Evolutionary conservation across 352 stramenopile species (phyloP), one percentile per base, ranked within the genome.

Genomic region (Phytophthora ohioensis): DNA sequence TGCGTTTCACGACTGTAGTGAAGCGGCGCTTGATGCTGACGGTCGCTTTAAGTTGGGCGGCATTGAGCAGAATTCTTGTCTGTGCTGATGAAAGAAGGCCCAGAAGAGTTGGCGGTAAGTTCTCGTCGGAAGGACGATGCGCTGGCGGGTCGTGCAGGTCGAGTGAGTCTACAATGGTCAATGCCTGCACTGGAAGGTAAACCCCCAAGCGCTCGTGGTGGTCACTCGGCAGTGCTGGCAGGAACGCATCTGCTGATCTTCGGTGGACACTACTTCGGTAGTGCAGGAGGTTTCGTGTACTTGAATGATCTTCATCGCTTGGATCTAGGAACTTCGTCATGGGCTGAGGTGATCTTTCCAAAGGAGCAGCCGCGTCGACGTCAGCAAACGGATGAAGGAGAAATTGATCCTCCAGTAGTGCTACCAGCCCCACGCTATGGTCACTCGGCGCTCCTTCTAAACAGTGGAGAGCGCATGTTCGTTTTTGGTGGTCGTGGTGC

Each of bases 231-330:
- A 0, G 78, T 89, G 45, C 69, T 96, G 10, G 90, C 86, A 30
- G 90, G 93, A 61, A 86, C 88, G 11, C 80, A 96, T 46, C 67
- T 98, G 13, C 75, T 97, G 27, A 66, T 98, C 32, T 98, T 98
- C 71, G 93, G 93, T 27, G 92, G 92, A 1, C 88, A 96, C 60
- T 97, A 86, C 77, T 97, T 97, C 71, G 85, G 91, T 34, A 90
- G 87, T 63, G 80, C 91, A 9, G 87, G 88, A 27, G 70, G 66
- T 11, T 98, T 98, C 64, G 82, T 87, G 43, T 98, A 98, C 78
- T 73, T 97, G 27, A 97, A 97, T 60, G 93, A 98, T 63, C 76
- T 92, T n/a, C 88, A 94, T 65, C 81, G 91, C 0, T 77, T 98
- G 34, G 91, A 98, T 78, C 76, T 97, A 11, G 79, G 86, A 59